Evolutionary conservation across 139 green algal genomes (phyloP).

Genomic region (Coelastrella sp.): DNA sequence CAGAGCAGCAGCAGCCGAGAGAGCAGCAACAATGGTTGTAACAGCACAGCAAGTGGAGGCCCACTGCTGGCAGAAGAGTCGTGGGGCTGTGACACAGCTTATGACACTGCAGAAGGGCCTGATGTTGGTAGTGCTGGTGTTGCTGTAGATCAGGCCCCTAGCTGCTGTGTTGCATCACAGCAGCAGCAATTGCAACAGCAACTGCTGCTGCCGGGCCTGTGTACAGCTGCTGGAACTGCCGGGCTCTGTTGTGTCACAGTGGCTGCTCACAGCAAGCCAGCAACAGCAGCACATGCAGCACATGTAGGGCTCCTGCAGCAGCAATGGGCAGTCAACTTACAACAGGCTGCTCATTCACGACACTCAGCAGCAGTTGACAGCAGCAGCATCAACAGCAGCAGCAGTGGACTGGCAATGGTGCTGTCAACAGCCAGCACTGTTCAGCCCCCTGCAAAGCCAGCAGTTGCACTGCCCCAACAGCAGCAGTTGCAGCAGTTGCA

Average conservation of each 20-base stretch:
- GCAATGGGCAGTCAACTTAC: background rate
- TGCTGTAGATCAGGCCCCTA: background rate
- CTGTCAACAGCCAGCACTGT: background rate
- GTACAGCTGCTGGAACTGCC: background rate
- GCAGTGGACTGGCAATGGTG: background rate
- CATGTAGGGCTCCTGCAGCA: background rate
- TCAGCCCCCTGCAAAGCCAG: background rate
- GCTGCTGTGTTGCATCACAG: background rate
- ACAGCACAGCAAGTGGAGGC: background rate
- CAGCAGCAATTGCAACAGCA: background rate
- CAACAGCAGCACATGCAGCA: background rate
- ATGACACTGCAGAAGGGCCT: background rate
- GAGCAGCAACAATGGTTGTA: background rate
- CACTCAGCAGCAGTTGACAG: background rate
- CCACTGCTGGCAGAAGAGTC: background rate
- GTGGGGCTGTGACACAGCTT: background rate
- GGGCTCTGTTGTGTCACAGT: background rate
- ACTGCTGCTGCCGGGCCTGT: background rate
- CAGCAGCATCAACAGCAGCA: background rate
- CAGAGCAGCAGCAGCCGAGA: background rate
- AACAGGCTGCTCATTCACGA: background rate
- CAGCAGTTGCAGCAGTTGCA: constrained; percentile 10
- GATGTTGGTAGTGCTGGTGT: background rate
- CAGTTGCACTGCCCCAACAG: background rate
- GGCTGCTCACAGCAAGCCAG: background rate